Conservation (phyloP, 2,329 filamentous ascomycete genomes). For the Fonsecaea multimorphosa region DNA sequence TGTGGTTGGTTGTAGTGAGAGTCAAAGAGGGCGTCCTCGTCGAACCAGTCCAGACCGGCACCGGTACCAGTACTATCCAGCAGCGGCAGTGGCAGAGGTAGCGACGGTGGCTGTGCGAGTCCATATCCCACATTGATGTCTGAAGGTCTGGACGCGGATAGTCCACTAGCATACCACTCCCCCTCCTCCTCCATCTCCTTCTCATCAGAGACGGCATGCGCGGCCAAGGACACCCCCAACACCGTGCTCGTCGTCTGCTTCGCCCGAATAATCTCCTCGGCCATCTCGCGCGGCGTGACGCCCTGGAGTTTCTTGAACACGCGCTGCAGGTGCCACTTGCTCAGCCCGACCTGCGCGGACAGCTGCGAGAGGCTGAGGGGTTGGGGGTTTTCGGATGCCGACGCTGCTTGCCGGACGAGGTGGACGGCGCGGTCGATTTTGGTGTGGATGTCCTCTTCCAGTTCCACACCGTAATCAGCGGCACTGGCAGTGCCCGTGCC, state of each 20-base stretch:
- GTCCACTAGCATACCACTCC: neutral
- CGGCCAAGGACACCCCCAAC: no score
- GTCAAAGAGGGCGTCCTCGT: neutral
- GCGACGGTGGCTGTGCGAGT: neutral
- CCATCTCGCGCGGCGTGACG: constrained; percentile 55
- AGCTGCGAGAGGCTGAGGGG: constrained; percentile 50
- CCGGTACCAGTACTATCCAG: no score
- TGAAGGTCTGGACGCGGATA: neutral
- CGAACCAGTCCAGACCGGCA: neutral
- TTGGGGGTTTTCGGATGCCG: constrained; percentile 41
- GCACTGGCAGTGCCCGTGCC: no score
- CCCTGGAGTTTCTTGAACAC: constrained; percentile 61
- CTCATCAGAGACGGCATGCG: neutral
- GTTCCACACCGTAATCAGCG: neutral
- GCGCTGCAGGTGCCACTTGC: constrained; percentile 61
- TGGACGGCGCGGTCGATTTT: constrained; percentile 20
- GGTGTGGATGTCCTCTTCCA: constrained; percentile 16
- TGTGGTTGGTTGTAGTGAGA: neutral
- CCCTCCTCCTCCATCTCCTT: no score
- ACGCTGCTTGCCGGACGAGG: constrained; percentile 14
- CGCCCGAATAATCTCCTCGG: constrained; percentile 10
- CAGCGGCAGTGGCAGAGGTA: neutral
- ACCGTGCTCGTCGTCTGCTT: neutral
- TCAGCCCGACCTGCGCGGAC: constrained; percentile 55
- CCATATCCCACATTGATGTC: neutral